Evolutionary conservation across 208 protist genomes (phyloP).

Genomic region (Strigomonas galati): DNA sequence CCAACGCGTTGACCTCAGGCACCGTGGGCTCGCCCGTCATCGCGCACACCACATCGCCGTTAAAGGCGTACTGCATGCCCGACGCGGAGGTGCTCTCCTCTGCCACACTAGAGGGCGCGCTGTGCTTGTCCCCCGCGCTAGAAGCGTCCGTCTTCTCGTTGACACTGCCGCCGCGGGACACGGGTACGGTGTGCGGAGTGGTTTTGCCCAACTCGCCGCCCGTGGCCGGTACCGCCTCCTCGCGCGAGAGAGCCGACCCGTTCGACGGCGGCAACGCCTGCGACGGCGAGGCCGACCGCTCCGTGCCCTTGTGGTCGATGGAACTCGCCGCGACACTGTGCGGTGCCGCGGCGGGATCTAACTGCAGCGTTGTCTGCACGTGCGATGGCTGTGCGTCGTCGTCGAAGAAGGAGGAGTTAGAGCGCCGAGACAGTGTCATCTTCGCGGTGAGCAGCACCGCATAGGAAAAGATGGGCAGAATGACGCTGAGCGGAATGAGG

Average conservation of each 20-base stretch:
- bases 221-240: too few relatives aligned
- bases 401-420: conserved; percentile 3
- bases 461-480: conserved; percentile 38
- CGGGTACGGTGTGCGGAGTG: background rate
- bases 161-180: background rate
- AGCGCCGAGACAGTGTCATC: conserved; percentile 9
- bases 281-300: too few relatives aligned
- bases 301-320: too few relatives aligned
- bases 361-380: too few relatives aligned
- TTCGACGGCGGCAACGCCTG: background rate
- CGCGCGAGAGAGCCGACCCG: background rate
- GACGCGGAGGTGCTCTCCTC: background rate
- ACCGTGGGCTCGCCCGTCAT: conserved; percentile 34
- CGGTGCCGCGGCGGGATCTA: too few relatives aligned
- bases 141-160: background rate
- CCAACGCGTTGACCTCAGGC: conserved; percentile 50
- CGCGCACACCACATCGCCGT: conserved; percentile 54
- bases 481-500: conserved; percentile 29
- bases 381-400: too few relatives aligned
- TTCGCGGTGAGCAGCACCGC: conserved; percentile 22
- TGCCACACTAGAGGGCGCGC: too few relatives aligned
- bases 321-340: too few relatives aligned
- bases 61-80: conserved; percentile 22
- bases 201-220: too few relatives aligned
- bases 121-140: background rate